These are phyloP conservation scores for Nicotiana obtusifolia DNA, from an alignment of 257 asterid species.

Conservation along the genomic window DNA sequence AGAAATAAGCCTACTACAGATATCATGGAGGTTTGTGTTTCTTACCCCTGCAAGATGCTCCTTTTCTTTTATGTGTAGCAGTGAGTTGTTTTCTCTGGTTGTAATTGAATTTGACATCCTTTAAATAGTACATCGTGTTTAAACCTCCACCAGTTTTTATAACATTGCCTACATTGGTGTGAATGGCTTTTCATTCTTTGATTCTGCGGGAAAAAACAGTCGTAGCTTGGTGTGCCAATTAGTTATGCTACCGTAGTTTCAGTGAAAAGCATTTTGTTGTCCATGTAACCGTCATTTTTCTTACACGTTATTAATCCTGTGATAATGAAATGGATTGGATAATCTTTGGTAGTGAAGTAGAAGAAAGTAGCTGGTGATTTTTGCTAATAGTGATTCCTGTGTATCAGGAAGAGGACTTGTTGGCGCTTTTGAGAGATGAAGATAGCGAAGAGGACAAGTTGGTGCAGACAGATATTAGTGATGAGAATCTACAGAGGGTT, in stretches of 20 bases:
- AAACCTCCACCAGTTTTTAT: not conserved
- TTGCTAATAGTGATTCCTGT: not conserved
- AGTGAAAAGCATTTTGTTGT: not conserved
- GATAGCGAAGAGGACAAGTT: slow-evolving; percentile 66
- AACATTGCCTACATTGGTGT: not conserved
- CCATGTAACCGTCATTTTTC: not conserved
- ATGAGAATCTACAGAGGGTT: slow-evolving; percentile 69
- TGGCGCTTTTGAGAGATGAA: slow-evolving; percentile 66
- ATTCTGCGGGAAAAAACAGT: not conserved
- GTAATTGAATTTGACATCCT: not conserved
- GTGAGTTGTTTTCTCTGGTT: not conserved
- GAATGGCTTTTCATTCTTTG: not conserved
- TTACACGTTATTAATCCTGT: not conserved
- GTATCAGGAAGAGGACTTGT: slow-evolving; percentile 76
- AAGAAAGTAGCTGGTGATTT: not conserved
- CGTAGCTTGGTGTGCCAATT: not conserved
- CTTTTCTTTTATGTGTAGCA: not conserved
- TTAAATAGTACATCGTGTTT: not conserved
- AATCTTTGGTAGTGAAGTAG: not conserved
- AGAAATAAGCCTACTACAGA: slow-evolving; percentile 36
- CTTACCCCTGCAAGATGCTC: not conserved
- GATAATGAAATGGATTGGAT: not conserved
- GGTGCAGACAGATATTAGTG: slow-evolving; percentile 77
- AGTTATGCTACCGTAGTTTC: not conserved
- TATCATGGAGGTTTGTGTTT: slow-evolving; percentile 6